Conservation (phyloP, 192 early-diverging fungal species). For the Rhizophagus clarus region DNA sequence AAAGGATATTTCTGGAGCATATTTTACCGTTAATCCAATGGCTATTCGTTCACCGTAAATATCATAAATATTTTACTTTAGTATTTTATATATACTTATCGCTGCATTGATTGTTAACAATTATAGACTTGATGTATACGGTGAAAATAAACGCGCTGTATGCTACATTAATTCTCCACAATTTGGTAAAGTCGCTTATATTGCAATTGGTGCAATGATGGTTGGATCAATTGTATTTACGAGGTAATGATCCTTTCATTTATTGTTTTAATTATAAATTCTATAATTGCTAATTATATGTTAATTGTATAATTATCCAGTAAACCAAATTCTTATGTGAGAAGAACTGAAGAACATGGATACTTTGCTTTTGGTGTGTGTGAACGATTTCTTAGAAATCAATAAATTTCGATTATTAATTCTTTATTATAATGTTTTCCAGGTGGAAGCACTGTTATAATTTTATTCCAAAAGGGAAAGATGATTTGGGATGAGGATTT, state of each 20-base stretch:
- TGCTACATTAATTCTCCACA: conserved; percentile 61
- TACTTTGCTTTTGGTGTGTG: conserved; percentile 75
- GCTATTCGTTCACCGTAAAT: conserved; percentile 60
- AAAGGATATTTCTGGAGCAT: conserved; percentile 60
- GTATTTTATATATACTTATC: background rate
- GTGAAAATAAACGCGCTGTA: conserved; percentile 73
- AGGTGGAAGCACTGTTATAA: conserved; percentile 69
- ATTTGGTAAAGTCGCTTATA: conserved; percentile 72
- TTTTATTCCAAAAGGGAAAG: conserved; percentile 63
- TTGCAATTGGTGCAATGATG: conserved; percentile 83
- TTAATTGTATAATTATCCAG: background rate
- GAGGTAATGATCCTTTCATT: conserved; percentile 31
- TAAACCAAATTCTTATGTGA: conserved; percentile 39
- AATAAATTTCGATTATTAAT: background rate
- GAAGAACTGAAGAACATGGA: conserved; percentile 77
- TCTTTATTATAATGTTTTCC: background rate
- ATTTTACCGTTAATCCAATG: conserved; percentile 88
- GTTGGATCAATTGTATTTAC: conserved; percentile 77
- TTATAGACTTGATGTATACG: conserved; percentile 68
- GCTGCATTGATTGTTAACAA: background rate
- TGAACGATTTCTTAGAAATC: background rate
- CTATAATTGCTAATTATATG: background rate
- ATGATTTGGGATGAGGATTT: conserved; percentile 75
- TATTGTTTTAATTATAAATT: background rate
- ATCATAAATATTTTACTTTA: conserved; percentile 3